Evolutionary conservation across 148 eudicot species (phyloP).

Genomic region (Rhododendron ovatum): DNA sequence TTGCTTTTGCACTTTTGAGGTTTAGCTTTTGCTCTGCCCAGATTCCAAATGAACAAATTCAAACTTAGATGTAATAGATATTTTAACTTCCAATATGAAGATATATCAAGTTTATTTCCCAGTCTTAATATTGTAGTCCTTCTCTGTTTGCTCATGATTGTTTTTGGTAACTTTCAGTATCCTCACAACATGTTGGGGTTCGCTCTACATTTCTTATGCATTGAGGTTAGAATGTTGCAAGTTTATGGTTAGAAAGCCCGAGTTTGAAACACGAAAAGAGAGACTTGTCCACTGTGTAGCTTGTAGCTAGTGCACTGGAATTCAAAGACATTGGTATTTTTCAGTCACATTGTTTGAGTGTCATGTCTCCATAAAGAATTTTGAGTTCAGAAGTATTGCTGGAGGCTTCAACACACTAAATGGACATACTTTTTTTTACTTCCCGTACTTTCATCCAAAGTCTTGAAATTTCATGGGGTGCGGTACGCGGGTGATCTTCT

Average conservation of each 20-base stretch:
- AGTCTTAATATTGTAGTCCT: not conserved
- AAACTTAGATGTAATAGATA: not conserved
- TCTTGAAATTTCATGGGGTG: not conserved
- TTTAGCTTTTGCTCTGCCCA: not conserved
- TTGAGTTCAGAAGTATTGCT: not conserved
- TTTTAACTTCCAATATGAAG: not conserved
- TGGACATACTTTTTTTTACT: not conserved
- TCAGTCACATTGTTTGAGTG: not conserved
- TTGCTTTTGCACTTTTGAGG: too few species aligned
- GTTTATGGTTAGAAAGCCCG: not conserved
- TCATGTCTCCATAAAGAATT: not conserved
- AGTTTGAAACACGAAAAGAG: not conserved
- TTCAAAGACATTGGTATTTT: not conserved
- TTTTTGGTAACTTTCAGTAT: not conserved
- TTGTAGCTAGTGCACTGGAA: not conserved
- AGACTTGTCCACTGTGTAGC: not conserved
- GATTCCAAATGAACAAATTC: not conserved
- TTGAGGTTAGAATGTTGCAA: not conserved
- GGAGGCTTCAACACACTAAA: not conserved
- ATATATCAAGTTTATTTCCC: not conserved
- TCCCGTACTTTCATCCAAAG: not conserved
- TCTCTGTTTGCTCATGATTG: not conserved
- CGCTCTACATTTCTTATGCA: not conserved
- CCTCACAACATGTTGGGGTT: not conserved
- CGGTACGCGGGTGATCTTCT: not conserved